Evolutionary conservation across 1,139 yeast species (phyloP).

Genomic region (Hansenula sp.): DNA sequence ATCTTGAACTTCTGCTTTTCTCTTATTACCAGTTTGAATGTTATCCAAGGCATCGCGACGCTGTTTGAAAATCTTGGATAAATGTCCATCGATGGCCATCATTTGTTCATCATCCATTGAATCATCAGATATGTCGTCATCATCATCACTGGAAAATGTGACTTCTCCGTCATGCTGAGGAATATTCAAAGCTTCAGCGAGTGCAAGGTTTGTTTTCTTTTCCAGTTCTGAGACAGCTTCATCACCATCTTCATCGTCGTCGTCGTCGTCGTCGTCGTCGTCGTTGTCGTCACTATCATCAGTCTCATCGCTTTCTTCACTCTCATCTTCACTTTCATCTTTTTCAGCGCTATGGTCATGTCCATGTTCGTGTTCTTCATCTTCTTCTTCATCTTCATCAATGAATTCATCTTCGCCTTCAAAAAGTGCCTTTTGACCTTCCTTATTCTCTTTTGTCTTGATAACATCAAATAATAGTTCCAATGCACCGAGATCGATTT

Average conservation of each 20-base stretch:
- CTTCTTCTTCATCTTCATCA: slow-evolving; percentile 37
- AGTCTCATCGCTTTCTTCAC: slow-evolving; percentile 28
- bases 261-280: slow-evolving; percentile 23
- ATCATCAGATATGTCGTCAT: slow-evolving; percentile 59
- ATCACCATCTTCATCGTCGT: slow-evolving; percentile 34
- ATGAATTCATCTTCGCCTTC: slow-evolving; percentile 55
- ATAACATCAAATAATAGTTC: slow-evolving; percentile 64
- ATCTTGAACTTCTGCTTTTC: slow-evolving; percentile 65
- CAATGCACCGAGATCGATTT: slow-evolving; percentile 48
- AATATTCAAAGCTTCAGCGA: slow-evolving; percentile 76
- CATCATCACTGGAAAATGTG: slow-evolving; percentile 35
- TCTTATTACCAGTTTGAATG: slow-evolving; percentile 55
- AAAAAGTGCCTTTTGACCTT: slow-evolving; percentile 77
- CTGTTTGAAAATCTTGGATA: slow-evolving; percentile 81
- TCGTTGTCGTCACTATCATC: slow-evolving; percentile 31
- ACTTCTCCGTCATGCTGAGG: slow-evolving; percentile 41
- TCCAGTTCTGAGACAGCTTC: slow-evolving; percentile 52
- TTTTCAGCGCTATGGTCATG: slow-evolving; percentile 31
- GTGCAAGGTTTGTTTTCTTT: slow-evolving; percentile 60
- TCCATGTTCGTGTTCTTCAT: slow-evolving; percentile 22
- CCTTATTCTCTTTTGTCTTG: slow-evolving; percentile 70
- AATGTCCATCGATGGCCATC: slow-evolving; percentile 90
- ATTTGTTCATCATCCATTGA: slow-evolving; percentile 96
- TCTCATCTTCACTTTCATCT: slow-evolving; percentile 28
- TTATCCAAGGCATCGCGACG: slow-evolving; percentile 58